Percentiles rank a stretch among this genome's conserved stretches.
Evolutionary conservation across 129 eudicot genomes (phyloP).

Genomic region (Flaveria bidentis): DNA sequence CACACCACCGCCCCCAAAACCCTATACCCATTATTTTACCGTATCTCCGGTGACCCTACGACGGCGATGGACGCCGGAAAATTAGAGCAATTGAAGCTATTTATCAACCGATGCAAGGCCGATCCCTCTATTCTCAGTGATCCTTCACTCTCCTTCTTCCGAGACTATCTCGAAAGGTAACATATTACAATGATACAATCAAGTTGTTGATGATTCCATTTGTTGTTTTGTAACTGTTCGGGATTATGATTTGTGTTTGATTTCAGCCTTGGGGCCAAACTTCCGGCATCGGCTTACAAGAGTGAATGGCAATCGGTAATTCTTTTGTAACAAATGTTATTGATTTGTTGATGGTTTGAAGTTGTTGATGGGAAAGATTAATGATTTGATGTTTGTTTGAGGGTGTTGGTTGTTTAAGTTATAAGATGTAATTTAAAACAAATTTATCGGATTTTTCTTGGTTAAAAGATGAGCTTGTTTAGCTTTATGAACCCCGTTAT

Average conservation of each 20-base stretch:
- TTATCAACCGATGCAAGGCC: slow-evolving; percentile 60
- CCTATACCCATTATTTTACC: neutral
- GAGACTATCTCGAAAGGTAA: slow-evolving; percentile 82
- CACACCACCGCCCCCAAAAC: slow-evolving; percentile 31
- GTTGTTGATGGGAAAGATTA: neutral
- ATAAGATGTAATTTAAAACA: neutral
- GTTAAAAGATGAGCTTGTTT: neutral
- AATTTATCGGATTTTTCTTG: neutral
- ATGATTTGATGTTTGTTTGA: neutral
- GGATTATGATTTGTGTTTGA: slow-evolving; percentile 11
- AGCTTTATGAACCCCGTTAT: neutral
- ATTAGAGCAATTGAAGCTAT: slow-evolving; percentile 55
- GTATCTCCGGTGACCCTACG: slow-evolving; percentile 6
- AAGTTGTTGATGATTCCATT: neutral
- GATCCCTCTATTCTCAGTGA: slow-evolving; percentile 76
- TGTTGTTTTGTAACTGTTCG: neutral
- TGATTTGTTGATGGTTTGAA: neutral
- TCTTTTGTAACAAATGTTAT: neutral
- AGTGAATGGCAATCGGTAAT: slow-evolving; percentile 41
- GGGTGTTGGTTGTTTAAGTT: neutral
- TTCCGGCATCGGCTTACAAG: slow-evolving; percentile 60
- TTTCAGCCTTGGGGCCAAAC: slow-evolving; percentile 78
- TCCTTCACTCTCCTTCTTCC: slow-evolving; percentile 94
- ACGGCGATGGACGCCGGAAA: slow-evolving; percentile 71
- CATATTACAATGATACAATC: slow-evolving; percentile 8